Evolutionary conservation across 1,284 basidiomycete species (phyloP).

Genomic region (Microbotryum scabiosae): DNA sequence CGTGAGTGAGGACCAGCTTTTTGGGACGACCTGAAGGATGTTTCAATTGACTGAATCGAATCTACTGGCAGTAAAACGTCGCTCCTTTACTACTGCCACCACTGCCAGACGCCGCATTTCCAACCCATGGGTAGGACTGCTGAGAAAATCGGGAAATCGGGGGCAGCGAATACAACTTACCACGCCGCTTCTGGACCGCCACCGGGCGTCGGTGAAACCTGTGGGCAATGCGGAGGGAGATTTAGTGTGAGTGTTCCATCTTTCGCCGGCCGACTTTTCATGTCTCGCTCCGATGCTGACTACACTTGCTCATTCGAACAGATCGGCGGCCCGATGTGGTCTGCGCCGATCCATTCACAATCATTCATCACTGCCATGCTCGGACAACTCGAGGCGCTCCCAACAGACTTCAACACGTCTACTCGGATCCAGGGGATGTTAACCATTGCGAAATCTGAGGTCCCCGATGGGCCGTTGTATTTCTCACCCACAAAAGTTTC

Average conservation of each 20-base stretch:
- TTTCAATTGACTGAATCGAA: slow-evolving; percentile 7
- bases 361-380: slow-evolving; percentile 67
- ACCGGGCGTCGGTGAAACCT: slow-evolving; percentile 49
- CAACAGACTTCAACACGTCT: slow-evolving; percentile 62
- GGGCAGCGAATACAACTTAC: slow-evolving; percentile 54
- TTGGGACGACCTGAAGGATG: slow-evolving; percentile 7
- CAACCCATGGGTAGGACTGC: slow-evolving; percentile 62
- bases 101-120: slow-evolving; percentile 67
- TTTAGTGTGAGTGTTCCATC: slow-evolving; percentile 52
- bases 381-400: slow-evolving; percentile 51
- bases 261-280: neutral
- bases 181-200: slow-evolving; percentile 67
- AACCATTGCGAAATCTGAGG: slow-evolving; percentile 82
- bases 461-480: slow-evolving; percentile 74
- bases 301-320: slow-evolving; percentile 35
- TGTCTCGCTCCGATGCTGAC: slow-evolving; percentile 5
- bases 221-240: slow-evolving; percentile 69
- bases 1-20: slow-evolving; percentile 47
- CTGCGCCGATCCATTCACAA: slow-evolving; percentile 71
- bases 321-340: slow-evolving; percentile 95
- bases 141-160: slow-evolving; percentile 42
- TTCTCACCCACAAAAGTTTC: slow-evolving; percentile 79
- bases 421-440: slow-evolving; percentile 92
- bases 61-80: slow-evolving; percentile 59
- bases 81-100: slow-evolving; percentile 68